These are phyloP conservation scores for Paraleonurus japonicus DNA, from an alignment of 257 asterid genomes.

Conservation along the genomic window DNA sequence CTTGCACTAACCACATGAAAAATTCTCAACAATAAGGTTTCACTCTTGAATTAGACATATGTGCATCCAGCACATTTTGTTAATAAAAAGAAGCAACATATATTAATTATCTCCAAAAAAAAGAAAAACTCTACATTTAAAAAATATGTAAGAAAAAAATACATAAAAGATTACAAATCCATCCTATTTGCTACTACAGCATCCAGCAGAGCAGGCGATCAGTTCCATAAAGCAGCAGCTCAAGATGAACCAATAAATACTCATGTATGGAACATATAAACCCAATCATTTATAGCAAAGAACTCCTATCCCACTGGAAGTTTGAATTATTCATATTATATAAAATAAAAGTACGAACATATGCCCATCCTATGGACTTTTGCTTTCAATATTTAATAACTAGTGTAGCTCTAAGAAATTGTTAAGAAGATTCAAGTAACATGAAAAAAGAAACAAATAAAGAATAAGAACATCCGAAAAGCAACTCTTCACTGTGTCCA, in stretches of 20 bases:
- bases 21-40: background rate
- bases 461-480: slow-evolving; percentile 19
- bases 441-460: background rate
- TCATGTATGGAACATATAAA: background rate
- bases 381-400: background rate
- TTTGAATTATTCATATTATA: slow-evolving; percentile 23
- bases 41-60: background rate
- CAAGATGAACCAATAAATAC: background rate
- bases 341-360: slow-evolving; percentile 14
- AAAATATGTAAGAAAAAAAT: background rate
- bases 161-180: slow-evolving; percentile 19
- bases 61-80: slow-evolving; percentile 7
- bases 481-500: slow-evolving; percentile 22
- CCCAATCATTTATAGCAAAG: background rate
- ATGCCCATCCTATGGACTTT: slow-evolving; percentile 16
- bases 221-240: slow-evolving; percentile 16
- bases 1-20: background rate
- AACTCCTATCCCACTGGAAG: slow-evolving; percentile 12
- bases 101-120: slow-evolving; percentile 13
- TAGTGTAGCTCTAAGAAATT: slow-evolving; percentile 18
- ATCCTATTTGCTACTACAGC: slow-evolving; percentile 20
- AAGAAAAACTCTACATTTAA: slow-evolving; percentile 5
- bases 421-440: background rate
- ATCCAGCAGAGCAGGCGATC: slow-evolving; percentile 20
- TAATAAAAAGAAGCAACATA: slow-evolving; percentile 16